Evolutionary conservation across 805 yeast genomes (phyloP).

Genomic region (Metschnikowia lachancei): DNA sequence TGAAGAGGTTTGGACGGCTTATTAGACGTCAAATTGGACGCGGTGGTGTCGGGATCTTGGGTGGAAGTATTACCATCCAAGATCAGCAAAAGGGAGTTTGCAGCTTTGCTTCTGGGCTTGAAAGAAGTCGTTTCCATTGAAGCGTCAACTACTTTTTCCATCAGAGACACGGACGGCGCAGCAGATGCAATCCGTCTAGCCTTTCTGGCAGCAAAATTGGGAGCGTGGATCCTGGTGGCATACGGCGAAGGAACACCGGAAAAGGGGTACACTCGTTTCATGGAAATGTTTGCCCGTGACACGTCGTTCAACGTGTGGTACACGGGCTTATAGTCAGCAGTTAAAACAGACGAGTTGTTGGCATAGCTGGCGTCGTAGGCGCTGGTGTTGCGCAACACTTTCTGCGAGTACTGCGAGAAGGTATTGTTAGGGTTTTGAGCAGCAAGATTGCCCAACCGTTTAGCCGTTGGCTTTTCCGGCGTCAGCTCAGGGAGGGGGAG

Average conservation of each 20-base stretch:
- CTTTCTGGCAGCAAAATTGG: conserved; percentile 21
- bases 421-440: conserved; percentile 10
- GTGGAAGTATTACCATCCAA: conserved; percentile 28
- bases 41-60: conserved; percentile 5
- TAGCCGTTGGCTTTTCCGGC: neutral
- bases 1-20: conserved; percentile 15
- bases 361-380: conserved; percentile 16
- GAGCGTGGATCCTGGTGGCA: conserved; percentile 39
- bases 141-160: conserved; percentile 4
- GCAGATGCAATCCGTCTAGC: conserved; percentile 14
- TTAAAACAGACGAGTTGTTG: conserved; percentile 22
- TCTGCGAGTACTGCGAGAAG: conserved; percentile 29
- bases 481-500: conserved; percentile 15
- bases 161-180: conserved; percentile 5
- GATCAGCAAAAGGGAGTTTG: conserved; percentile 47
- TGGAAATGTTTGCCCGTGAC: conserved; percentile 28
- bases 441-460: neutral
- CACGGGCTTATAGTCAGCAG: conserved; percentile 40
- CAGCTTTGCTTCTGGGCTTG: conserved; percentile 45
- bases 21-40: neutral
- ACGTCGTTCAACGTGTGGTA: conserved; percentile 33
- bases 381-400: conserved; percentile 26
- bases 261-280: conserved; percentile 43
- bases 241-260: conserved; percentile 47
- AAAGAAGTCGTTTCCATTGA: conserved; percentile 8